phyloP scores from a whole-genome alignment of 2,329 filamentous ascomycete species.

The Ascochyta koolunga region DNA sequence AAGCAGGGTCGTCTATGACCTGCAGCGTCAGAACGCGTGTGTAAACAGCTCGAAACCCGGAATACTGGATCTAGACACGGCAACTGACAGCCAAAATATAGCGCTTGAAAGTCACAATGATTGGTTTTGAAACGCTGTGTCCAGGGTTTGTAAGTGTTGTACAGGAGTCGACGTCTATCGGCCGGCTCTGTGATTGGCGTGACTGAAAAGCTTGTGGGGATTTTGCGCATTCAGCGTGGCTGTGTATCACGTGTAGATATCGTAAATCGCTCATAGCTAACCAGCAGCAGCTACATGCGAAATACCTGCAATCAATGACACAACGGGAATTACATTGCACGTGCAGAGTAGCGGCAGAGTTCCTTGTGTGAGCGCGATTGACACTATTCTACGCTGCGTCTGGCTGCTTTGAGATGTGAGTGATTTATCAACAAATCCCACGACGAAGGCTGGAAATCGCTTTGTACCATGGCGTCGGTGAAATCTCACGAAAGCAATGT shows the following conservation, averaged over 20 bases:
- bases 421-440: conserved; percentile 34
- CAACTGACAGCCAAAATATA: conserved; percentile 2
- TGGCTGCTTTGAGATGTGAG: conserved; percentile 24
- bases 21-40: neutral
- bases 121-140: conserved; percentile 15
- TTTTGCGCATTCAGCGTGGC: conserved; percentile 20
- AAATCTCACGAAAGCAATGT: neutral
- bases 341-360: conserved; percentile 7
- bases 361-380: conserved; percentile 18
- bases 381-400: conserved; percentile 13
- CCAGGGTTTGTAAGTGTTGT: neutral
- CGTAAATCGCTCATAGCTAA: conserved; percentile 36
- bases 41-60: neutral
- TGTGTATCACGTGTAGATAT: conserved; percentile 20
- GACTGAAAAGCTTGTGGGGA: conserved; percentile 6
- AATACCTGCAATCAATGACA: neutral
- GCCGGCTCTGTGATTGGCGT: conserved; percentile 8
- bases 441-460: conserved; percentile 4
- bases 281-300: conserved; percentile 28
- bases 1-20: neutral
- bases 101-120: conserved; percentile 1
- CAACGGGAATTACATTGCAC: conserved; percentile 19
- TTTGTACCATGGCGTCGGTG: conserved; percentile 7
- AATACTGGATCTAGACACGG: conserved; percentile 12
- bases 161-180: conserved; percentile 8